A percentile compares a stretch with the other conserved stretches of the same genome.
phyloP scores from a whole-genome alignment of 768 basidiomycete genomes.

The Lactarius hatsudake region DNA sequence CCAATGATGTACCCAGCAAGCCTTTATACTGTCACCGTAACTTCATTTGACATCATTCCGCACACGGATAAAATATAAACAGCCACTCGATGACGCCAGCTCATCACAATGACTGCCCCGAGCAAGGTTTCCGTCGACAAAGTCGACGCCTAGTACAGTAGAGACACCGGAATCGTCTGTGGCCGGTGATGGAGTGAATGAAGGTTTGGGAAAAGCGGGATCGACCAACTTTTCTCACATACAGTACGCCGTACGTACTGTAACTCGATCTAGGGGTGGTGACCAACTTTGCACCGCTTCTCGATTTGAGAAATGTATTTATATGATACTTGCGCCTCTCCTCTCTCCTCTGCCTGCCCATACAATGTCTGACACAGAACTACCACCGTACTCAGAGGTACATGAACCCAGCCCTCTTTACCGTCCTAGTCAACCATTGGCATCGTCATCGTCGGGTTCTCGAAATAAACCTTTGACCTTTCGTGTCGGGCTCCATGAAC shows the following conservation, averaged over 20 bases:
- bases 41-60: too few relatives aligned
- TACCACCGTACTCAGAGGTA: constrained; percentile 17
- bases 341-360: too few relatives aligned
- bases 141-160: too few relatives aligned
- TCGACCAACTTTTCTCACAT: neutral
- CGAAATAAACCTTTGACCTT: neutral
- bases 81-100: too few relatives aligned
- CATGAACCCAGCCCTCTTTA: neutral
- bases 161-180: constrained; percentile 30
- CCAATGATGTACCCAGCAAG: too few relatives aligned
- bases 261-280: neutral
- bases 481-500: constrained; percentile 17
- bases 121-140: too few relatives aligned
- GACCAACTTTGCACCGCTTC: neutral
- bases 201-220: neutral
- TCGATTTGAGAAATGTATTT: neutral
- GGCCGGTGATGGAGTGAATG: constrained; percentile 14
- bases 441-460: constrained; percentile 17
- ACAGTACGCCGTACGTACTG: neutral
- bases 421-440: neutral
- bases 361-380: constrained; percentile 6
- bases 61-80: too few relatives aligned
- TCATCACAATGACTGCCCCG: too few relatives aligned
- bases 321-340: too few relatives aligned
- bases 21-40: too few relatives aligned